Conservation (phyloP, 345 rosid genomes). For the Dipteronia sinensis region DNA sequence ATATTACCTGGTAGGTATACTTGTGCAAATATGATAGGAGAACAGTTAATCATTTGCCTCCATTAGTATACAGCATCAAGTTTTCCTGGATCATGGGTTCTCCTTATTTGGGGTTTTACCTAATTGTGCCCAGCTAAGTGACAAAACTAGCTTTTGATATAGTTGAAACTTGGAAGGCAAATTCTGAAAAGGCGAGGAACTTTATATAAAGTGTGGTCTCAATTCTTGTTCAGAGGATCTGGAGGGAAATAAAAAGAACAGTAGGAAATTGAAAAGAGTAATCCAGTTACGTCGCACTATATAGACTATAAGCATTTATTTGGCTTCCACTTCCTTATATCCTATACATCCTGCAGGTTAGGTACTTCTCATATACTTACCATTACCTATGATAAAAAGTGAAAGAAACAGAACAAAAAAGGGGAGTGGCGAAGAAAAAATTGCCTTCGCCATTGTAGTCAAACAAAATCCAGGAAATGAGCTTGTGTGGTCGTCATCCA, state of each 20-base stretch:
- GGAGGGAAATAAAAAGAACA: background rate
- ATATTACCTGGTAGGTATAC: background rate
- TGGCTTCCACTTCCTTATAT: too few relatives aligned
- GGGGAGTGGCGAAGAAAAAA: too few relatives aligned
- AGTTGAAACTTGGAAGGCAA: too few relatives aligned
- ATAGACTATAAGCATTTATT: too few relatives aligned
- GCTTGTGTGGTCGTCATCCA: too few relatives aligned
- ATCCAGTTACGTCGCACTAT: background rate
- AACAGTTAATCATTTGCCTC: background rate
- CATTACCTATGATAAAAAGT: too few relatives aligned
- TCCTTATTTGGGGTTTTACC: background rate
- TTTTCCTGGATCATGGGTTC: background rate
- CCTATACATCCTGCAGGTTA: too few relatives aligned
- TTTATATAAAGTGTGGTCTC: background rate
- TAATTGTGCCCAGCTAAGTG: background rate
- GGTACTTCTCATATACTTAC: too few relatives aligned
- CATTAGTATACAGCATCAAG: background rate
- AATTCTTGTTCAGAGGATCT: background rate
- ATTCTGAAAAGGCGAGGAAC: background rate
- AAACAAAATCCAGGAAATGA: too few relatives aligned
- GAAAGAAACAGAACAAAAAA: too few relatives aligned
- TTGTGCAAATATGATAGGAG: background rate
- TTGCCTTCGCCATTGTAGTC: too few relatives aligned
- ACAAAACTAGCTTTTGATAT: background rate
- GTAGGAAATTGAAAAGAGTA: too few relatives aligned